These are phyloP conservation scores for Colletotrichum neosansevieriae DNA, from an alignment of 2,329 filamentous ascomycete species.

Conservation along the genomic window DNA sequence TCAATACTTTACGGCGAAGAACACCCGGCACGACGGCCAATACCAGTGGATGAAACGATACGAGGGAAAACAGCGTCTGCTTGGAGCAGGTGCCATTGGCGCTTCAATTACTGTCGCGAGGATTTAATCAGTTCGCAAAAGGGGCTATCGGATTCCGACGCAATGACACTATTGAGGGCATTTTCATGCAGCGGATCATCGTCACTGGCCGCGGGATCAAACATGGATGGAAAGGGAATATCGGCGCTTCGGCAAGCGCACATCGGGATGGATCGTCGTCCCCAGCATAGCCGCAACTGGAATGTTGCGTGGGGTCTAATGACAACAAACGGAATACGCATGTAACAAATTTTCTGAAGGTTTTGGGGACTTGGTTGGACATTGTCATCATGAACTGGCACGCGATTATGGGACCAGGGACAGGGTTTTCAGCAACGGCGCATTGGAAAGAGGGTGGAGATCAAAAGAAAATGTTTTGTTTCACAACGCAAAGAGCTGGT, in stretches of 20 bases:
- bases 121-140: constrained; percentile 20
- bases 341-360: constrained; percentile 33
- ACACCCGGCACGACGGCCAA: constrained; percentile 23
- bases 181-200: constrained; percentile 24
- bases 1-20: constrained; percentile 7
- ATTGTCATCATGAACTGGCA: constrained; percentile 34
- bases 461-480: constrained; percentile 39
- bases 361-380: constrained; percentile 28
- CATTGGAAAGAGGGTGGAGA: constrained; percentile 36
- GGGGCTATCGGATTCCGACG: neutral
- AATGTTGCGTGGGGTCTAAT: constrained; percentile 32
- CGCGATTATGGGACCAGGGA: constrained; percentile 25
- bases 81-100: neutral
- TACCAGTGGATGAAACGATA: constrained; percentile 30
- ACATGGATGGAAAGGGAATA: constrained; percentile 12
- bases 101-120: neutral
- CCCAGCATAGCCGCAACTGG: constrained; percentile 25
- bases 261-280: constrained; percentile 2
- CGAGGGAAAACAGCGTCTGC: neutral
- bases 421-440: constrained; percentile 37
- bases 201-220: constrained; percentile 10
- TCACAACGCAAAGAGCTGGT: constrained; percentile 28
- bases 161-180: constrained; percentile 21
- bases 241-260: constrained; percentile 27
- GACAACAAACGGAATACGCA: constrained; percentile 35